These are phyloP conservation scores for Botryotinia globosa DNA, from an alignment of 2,329 filamentous ascomycete species.

Conservation along the genomic window DNA sequence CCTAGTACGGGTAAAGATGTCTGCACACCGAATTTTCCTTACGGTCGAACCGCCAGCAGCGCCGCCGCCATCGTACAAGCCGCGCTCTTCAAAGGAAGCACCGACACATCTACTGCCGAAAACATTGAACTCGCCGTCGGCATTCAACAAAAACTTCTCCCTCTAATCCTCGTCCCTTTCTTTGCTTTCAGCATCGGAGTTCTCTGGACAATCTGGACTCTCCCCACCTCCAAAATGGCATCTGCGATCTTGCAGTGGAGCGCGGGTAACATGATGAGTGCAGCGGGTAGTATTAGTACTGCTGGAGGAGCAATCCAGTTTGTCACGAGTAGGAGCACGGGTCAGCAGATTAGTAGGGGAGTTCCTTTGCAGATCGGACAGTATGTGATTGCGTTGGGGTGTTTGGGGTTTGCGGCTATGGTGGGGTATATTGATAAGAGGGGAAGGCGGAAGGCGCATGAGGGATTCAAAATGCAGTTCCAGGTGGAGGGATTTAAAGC, in stretches of 20 bases:
- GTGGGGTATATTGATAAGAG: constrained; percentile 15
- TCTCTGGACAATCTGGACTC: background rate
- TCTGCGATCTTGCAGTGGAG: background rate
- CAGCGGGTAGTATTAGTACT: background rate
- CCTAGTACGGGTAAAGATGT: background rate
- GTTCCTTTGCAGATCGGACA: background rate
- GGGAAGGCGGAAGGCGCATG: background rate
- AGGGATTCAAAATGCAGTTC: constrained; percentile 10
- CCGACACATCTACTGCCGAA: background rate
- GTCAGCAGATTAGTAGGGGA: constrained; percentile 1
- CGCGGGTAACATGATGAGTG: constrained; percentile 8
- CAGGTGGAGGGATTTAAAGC: background rate
- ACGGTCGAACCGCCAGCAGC: background rate
- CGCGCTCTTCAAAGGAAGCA: background rate
- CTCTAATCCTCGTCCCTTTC: constrained; percentile 1
- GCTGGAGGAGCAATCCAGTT: background rate
- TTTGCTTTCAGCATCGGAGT: constrained; percentile 6
- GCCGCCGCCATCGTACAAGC: background rate
- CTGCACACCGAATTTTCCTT: constrained; percentile 2
- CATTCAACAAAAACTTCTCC: constrained; percentile 1
- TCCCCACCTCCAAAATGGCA: background rate
- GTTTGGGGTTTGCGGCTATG: background rate
- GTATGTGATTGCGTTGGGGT: constrained; percentile 5
- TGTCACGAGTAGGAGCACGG: constrained; percentile 3
- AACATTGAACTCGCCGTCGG: constrained; percentile 7